A percentile compares a stretch with the other conserved stretches of the same genome.
Conservation (phyloP, 495 filamentous ascomycete genomes). For the Trichocladium antarcticum region DNA sequence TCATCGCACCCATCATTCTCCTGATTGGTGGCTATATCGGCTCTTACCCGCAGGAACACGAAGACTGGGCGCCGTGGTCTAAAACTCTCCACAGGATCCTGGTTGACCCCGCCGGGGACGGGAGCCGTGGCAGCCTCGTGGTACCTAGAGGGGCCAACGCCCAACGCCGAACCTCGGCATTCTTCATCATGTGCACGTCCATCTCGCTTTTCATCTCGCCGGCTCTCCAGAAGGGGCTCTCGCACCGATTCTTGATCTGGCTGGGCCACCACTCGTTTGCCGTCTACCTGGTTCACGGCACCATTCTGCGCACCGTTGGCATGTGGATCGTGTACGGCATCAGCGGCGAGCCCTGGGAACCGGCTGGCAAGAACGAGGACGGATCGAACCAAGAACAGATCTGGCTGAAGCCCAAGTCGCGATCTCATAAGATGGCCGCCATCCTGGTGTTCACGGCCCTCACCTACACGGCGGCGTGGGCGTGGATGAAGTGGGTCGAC, state of each 20-base stretch:
- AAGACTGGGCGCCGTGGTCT: conserved; percentile 50
- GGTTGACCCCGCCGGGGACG: conserved; percentile 14
- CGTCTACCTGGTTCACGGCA: conserved; percentile 56
- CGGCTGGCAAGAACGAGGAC: conserved; percentile 24
- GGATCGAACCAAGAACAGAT: conserved; percentile 18
- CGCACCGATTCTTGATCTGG: conserved; percentile 49
- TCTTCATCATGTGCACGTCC: conserved; percentile 47
- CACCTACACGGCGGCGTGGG: conserved; percentile 44
- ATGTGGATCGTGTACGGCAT: conserved; percentile 56
- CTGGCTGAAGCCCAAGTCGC: conserved; percentile 31
- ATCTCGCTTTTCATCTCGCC: conserved; percentile 46
- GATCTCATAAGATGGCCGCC: conserved; percentile 21
- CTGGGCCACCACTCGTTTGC: conserved; percentile 57
- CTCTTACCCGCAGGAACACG: conserved; percentile 50
- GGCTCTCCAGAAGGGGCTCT: conserved; percentile 42
- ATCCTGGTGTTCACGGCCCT: conserved; percentile 34
- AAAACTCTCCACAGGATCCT: conserved; percentile 30
- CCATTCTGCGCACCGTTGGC: conserved; percentile 48
- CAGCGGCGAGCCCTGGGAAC: conserved; percentile 37
- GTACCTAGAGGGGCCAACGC: conserved; percentile 45
- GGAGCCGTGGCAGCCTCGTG: conserved; percentile 36
- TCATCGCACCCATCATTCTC: conserved; percentile 38
- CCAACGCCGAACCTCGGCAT: conserved; percentile 40
- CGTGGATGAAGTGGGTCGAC: conserved; percentile 59
- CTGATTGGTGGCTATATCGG: conserved; percentile 43